Conservation (phyloP, 2,329 filamentous ascomycete species). For the Diaporthe capsici region DNA sequence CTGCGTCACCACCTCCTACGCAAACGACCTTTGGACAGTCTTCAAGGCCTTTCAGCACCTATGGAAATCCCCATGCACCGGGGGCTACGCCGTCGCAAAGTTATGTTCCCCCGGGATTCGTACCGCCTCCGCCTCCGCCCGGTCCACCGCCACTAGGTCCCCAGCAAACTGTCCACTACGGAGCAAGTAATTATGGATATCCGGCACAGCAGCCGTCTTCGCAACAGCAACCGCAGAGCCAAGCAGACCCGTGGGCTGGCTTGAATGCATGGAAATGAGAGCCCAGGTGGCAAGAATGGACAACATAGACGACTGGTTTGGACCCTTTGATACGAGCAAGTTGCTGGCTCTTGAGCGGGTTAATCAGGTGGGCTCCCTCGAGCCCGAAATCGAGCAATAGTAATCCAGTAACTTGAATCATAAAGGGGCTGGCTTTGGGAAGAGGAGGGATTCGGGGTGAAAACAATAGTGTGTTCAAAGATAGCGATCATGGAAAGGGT, state of each 20-base stretch:
- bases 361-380: neutral
- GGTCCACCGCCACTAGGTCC: constrained; percentile 73
- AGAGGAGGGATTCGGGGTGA: neutral
- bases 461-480: neutral
- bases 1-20: constrained; percentile 70
- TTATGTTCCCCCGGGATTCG: constrained; percentile 68
- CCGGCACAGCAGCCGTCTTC: constrained; percentile 66
- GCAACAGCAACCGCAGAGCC: constrained; percentile 48
- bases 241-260: constrained; percentile 77
- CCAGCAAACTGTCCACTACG: constrained; percentile 73
- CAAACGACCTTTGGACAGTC: constrained; percentile 67
- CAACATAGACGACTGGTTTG: neutral
- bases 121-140: constrained; percentile 74
- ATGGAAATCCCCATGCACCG: constrained; percentile 58
- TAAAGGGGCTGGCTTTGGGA: neutral
- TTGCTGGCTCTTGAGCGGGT: neutral
- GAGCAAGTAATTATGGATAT: constrained; percentile 57
- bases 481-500: neutral
- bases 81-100: constrained; percentile 45
- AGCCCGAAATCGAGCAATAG: neutral
- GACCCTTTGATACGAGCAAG: neutral
- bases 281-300: neutral
- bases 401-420: neutral
- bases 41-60: constrained; percentile 63
- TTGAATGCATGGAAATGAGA: constrained; percentile 76